Evolutionary conservation across 768 basidiomycete species (phyloP), one percentile per base, ranked within the genome.

Genomic region (Tulasnella sp.): DNA sequence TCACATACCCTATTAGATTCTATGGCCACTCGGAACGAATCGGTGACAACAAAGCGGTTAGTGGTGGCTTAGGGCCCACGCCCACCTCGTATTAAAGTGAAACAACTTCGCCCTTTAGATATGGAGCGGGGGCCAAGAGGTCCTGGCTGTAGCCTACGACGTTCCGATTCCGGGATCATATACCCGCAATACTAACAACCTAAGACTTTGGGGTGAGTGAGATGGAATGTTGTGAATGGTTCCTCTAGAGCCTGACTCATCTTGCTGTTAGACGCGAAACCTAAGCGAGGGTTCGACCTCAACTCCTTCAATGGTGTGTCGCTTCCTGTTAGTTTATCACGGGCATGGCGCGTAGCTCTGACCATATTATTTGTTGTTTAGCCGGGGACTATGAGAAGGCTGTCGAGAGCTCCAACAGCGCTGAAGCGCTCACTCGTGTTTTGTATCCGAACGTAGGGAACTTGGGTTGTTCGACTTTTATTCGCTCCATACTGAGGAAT

Each of bases 381-480:
- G 94, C 94, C 77, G 97, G 97, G 64, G 91, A 97, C 83, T 99
- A 99, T 82, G 94, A 95, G 81, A 89, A 86, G 67, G 93, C 96
- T 2, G 92, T 99, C 34, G 91, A 92, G 79, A 87, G 93, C 0
- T 93, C 91, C 40, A 95, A 96, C 83, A 91, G 91, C 79, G 97
- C 97, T 14, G 92, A 91, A 76, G 94, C 93, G 42, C 97, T 99
- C 81, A 98, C 96, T 3, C 90, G 93, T 11, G 97, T 98, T 8
- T 86, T 98, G 39, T 99, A 99, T 84, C 97, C 97, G 36, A 97
- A 97, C 81, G 97, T 98, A 38, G 5, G 73, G n/a, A n/a, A n/a
- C 39, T 3, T 34, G 11, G 36, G 14, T 37, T 15, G 5, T 29
- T 72, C 8, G 31, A 22, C 25, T 29, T 79, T 52, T 76, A 78